Conservation (phyloP, 2,329 filamentous ascomycete species). For the Cryphonectria nitschkei region DNA sequence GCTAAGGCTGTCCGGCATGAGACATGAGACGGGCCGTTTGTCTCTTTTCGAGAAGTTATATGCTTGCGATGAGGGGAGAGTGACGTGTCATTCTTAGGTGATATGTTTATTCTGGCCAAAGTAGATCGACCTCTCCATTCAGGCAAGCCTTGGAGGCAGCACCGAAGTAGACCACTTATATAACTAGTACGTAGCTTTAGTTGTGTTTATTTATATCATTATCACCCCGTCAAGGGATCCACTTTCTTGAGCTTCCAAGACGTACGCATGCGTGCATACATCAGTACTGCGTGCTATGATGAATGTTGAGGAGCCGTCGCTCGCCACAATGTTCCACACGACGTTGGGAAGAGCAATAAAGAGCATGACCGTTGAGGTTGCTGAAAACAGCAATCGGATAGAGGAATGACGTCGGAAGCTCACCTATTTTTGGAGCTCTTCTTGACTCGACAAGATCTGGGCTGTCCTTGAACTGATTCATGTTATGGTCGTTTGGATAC, state of each 20-base stretch:
- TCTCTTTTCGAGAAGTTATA: background rate
- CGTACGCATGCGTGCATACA: background rate
- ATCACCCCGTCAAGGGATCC: background rate
- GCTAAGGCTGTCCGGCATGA: background rate
- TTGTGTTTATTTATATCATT: background rate
- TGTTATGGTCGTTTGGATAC: background rate
- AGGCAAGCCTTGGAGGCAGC: background rate
- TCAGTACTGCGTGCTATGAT: background rate
- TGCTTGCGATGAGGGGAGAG: background rate
- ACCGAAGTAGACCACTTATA: background rate
- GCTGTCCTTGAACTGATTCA: background rate
- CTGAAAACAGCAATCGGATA: background rate
- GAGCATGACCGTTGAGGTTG: background rate
- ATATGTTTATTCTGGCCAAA: background rate
- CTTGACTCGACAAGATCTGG: background rate
- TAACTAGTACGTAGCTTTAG: background rate
- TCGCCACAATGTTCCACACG: background rate
- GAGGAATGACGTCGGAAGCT: constrained; percentile 5
- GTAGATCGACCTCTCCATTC: background rate
- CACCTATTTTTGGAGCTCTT: background rate
- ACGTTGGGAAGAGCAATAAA: background rate
- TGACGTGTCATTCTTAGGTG: background rate
- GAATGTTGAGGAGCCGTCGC: background rate
- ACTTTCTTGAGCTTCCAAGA: background rate
- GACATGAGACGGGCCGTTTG: background rate